These are phyloP conservation scores for Pelargonium cotyledonis DNA, from an alignment of 441 rosid species.

Conservation along the genomic window DNA sequence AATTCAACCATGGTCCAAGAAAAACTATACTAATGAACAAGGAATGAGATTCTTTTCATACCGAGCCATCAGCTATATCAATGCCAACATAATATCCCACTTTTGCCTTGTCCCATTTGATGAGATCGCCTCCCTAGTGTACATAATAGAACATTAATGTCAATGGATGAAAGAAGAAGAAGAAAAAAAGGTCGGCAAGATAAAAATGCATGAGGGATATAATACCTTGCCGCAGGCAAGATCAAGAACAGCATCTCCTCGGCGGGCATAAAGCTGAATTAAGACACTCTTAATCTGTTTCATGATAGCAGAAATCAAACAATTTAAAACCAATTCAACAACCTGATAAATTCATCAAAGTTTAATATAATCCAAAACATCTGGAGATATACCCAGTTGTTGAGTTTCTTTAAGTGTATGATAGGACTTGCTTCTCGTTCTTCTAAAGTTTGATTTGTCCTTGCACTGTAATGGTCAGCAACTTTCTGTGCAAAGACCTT, in stretches of 20 bases:
- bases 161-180: background rate
- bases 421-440: constrained; percentile 98
- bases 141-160: constrained; percentile 7
- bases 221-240: constrained; percentile 96
- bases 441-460: constrained; percentile 92
- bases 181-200: background rate
- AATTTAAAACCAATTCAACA: background rate
- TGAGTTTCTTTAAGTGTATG: constrained; percentile 90
- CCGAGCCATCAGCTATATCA: constrained; percentile 98
- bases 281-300: constrained; percentile 92
- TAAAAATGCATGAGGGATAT: constrained; percentile 11
- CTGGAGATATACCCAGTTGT: constrained; percentile 65
- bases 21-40: background rate
- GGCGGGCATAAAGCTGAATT: constrained; percentile 79
- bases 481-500: constrained; percentile 68
- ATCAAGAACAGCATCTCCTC: constrained; percentile 90
- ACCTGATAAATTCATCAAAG: background rate
- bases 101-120: constrained; percentile 95
- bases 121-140: constrained; percentile 88
- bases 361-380: constrained; percentile 8
- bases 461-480: constrained; percentile 89
- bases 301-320: constrained; percentile 10
- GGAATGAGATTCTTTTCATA: constrained; percentile 22
- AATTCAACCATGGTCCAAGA: constrained; percentile 3
- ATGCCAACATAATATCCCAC: constrained; percentile 89